A percentile compares a stretch with the other conserved stretches of the same genome.
Evolutionary conservation across 305 asterid genomes (phyloP).

Genomic region (Fraxinus sp.): DNA sequence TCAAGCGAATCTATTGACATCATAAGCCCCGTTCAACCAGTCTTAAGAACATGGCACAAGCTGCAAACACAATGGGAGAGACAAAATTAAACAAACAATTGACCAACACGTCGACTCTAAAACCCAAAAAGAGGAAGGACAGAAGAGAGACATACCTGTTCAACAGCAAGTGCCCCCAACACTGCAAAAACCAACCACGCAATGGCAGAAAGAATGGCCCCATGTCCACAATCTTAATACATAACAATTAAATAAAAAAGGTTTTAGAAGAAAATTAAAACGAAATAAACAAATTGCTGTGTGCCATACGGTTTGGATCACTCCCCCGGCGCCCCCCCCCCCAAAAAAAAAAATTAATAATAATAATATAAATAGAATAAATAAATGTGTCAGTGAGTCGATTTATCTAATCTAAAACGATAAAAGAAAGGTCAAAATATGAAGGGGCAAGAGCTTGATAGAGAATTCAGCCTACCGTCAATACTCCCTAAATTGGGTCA

Average conservation of each 20-base stretch:
- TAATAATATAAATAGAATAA: neutral
- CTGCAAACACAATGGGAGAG: conserved; percentile 38
- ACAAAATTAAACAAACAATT: neutral
- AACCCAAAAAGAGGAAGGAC: neutral
- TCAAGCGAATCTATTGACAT: conserved; percentile 56
- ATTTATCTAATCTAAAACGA: neutral
- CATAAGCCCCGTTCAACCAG: conserved; percentile 60
- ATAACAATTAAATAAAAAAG: conserved; percentile 1
- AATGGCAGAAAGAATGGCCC: conserved; percentile 65
- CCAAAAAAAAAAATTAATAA: neutral
- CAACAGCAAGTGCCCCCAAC: conserved; percentile 73
- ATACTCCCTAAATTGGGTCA: conserved; percentile 54
- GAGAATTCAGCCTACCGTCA: conserved; percentile 46
- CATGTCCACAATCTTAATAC: conserved; percentile 40
- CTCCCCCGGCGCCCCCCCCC: neutral
- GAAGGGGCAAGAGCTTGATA: neutral
- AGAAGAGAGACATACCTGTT: conserved; percentile 45
- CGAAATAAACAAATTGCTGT: neutral
- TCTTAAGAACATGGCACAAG: conserved; percentile 74
- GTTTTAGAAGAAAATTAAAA: neutral
- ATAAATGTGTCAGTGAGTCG: neutral
- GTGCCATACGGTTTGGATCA: neutral
- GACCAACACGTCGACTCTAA: neutral
- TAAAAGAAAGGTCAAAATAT: neutral
- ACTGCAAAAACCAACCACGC: conserved; percentile 67